These are phyloP conservation scores for Trichosphaerium sp. DNA, from an alignment of 78 protist genomes.

Conservation along the genomic window DNA sequence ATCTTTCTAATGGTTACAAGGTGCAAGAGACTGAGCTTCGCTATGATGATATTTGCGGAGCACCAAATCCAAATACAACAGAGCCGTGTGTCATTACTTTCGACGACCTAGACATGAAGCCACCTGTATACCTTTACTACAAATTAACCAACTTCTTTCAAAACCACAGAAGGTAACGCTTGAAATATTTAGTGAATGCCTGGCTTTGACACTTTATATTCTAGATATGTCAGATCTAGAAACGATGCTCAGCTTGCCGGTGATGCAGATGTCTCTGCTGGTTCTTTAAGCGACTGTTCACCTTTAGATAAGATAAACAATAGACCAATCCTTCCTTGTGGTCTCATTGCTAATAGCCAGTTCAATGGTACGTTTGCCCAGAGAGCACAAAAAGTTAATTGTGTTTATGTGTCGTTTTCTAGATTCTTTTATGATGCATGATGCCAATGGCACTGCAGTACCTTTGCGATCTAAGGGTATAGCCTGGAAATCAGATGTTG, in stretches of 20 bases:
- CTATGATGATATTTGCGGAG: conserved; percentile 32
- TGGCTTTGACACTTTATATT: too few species aligned
- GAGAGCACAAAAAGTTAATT: too few species aligned
- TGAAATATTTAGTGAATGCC: too few species aligned
- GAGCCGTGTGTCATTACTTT: conserved; percentile 14
- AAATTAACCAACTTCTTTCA: conserved; percentile 74
- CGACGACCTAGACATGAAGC: conserved; percentile 1
- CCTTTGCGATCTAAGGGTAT: conserved; percentile 46
- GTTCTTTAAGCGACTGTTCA: too few species aligned
- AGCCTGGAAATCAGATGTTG: conserved; percentile 76
- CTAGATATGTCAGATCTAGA: conserved; percentile 53
- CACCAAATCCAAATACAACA: neutral
- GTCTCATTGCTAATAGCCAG: conserved; percentile 65
- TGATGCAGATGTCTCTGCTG: neutral
- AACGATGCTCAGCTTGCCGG: conserved; percentile 53
- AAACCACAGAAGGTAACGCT: conserved; percentile 81
- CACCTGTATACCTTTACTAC: conserved; percentile 82
- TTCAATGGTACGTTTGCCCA: conserved; percentile 66
- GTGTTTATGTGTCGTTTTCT: neutral
- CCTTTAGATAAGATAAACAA: too few species aligned
- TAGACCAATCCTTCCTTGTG: too few species aligned
- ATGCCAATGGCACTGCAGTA: neutral
- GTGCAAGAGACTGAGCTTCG: conserved; percentile 14
- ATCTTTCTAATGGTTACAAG: too few species aligned
- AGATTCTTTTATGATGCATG: conserved; percentile 1